Percentiles rank a stretch among this genome's conserved stretches.
Evolutionary conservation across 805 yeast species (phyloP).

Genomic region (Starmera caribaea): DNA sequence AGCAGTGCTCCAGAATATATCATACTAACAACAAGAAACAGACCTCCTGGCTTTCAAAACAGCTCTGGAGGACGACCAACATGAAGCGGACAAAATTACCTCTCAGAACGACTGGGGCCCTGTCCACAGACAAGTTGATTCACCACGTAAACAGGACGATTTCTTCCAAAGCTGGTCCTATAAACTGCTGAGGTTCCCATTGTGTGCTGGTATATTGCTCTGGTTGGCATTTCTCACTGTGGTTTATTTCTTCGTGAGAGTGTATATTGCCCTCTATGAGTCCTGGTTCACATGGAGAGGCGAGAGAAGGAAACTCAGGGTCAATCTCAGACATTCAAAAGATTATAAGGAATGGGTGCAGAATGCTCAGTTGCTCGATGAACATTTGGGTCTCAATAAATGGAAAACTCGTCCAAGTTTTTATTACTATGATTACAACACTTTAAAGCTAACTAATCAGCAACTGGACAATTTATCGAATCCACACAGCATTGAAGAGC

Average conservation of each 20-base stretch:
- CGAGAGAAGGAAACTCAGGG: constrained; percentile 37
- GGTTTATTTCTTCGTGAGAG: constrained; percentile 42
- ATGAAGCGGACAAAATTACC: constrained; percentile 20
- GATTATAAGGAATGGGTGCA: constrained; percentile 54
- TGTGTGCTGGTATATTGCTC: constrained; percentile 36
- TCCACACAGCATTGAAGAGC: constrained; percentile 29
- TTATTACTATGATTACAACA: constrained; percentile 59
- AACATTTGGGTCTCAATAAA: constrained; percentile 43
- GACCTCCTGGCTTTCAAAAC: constrained; percentile 27
- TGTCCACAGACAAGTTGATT: constrained; percentile 17
- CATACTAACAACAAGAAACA: constrained; percentile 3
- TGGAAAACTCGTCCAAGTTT: constrained; percentile 58
- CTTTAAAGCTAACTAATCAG: constrained; percentile 38
- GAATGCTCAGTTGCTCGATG: constrained; percentile 50
- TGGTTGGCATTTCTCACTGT: constrained; percentile 47
- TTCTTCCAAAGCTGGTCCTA: constrained; percentile 30
- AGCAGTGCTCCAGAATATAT: neutral
- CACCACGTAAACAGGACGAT: constrained; percentile 13
- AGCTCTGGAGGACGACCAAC: constrained; percentile 24
- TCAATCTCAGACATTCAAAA: constrained; percentile 35
- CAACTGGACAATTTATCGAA: constrained; percentile 29
- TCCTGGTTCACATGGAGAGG: constrained; percentile 53
- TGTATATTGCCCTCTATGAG: constrained; percentile 57
- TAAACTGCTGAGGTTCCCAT: constrained; percentile 54
- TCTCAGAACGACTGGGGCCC: constrained; percentile 42